Evolutionary conservation across 805 yeast species (phyloP).

Genomic region (Brettanomyces anomalus): DNA sequence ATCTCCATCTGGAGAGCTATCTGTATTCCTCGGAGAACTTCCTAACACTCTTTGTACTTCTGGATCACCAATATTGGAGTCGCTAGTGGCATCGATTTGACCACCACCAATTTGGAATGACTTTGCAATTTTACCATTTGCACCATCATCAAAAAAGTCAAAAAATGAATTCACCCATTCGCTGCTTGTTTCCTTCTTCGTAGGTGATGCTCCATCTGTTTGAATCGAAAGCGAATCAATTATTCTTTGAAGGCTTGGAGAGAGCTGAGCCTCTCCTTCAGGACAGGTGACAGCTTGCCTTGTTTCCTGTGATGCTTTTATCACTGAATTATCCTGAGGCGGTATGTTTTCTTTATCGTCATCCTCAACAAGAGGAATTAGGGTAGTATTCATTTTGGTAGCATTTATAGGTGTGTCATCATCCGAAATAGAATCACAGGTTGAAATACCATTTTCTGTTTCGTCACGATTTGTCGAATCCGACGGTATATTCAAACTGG

Average conservation of each 20-base stretch:
- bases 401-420: conserved; percentile 35
- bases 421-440: conserved; percentile 30
- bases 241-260: conserved; percentile 25
- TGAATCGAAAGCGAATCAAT: conserved; percentile 23
- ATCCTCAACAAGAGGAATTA: conserved; percentile 40
- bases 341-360: conserved; percentile 25
- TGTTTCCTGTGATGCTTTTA: background rate
- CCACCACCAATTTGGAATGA: background rate
- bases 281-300: conserved; percentile 9
- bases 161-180: conserved; percentile 21
- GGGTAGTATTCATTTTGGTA: conserved; percentile 45
- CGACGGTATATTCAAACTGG: background rate
- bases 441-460: conserved; percentile 26
- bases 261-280: conserved; percentile 20
- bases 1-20: conserved; percentile 4
- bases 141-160: conserved; percentile 21
- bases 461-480: background rate
- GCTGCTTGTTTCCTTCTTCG: conserved; percentile 14
- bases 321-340: background rate
- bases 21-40: background rate
- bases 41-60: conserved; percentile 18
- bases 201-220: conserved; percentile 16
- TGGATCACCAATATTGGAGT: conserved; percentile 12
- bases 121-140: conserved; percentile 13
- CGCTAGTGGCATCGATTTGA: background rate